Conservation (phyloP, 352 stramenopile genomes). For the Globisporangium megalacanthum region DNA sequence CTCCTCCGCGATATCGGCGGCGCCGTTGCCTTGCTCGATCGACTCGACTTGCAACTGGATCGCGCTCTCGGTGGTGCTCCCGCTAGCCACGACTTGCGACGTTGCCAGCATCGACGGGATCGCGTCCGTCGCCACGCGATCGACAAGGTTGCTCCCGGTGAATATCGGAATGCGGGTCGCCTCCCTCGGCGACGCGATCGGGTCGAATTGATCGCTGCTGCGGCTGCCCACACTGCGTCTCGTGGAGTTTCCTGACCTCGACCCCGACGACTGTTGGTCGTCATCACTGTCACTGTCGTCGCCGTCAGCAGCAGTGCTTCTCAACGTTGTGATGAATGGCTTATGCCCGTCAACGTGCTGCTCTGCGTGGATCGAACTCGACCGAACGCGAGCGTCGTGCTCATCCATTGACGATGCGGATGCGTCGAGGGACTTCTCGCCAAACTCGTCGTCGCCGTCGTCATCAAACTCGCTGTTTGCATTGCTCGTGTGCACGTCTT, state of each 20-base stretch:
- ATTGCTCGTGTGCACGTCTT: not conserved
- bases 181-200: constrained; percentile 4
- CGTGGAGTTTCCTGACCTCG: not conserved
- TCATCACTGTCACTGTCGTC: constrained; percentile 6
- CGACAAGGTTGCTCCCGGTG: constrained; percentile 14
- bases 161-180: constrained; percentile 19
- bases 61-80: constrained; percentile 1
- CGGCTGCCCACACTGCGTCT: not conserved
- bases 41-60: constrained; percentile 3
- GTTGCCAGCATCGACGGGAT: constrained; percentile 15
- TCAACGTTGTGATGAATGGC: constrained; percentile 4
- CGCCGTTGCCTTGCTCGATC: constrained; percentile 2
- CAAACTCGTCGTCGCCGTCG: constrained; percentile 14
- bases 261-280: not conserved
- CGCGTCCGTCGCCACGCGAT: constrained; percentile 11
- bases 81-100: not conserved
- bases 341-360: not conserved
- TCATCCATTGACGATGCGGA: not conserved
- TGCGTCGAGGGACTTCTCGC: constrained; percentile 12
- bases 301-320: constrained; percentile 10
- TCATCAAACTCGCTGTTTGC: constrained; percentile 1
- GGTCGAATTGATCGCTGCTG: not conserved
- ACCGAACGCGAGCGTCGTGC: too few relatives aligned
- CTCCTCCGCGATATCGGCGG: constrained; percentile 22
- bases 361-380: not conserved